A percentile compares a stretch with the other conserved stretches of the same genome.
phyloP scores from a whole-genome alignment of 164 flowering plant species.

The Cinnamomum micranthum region DNA sequence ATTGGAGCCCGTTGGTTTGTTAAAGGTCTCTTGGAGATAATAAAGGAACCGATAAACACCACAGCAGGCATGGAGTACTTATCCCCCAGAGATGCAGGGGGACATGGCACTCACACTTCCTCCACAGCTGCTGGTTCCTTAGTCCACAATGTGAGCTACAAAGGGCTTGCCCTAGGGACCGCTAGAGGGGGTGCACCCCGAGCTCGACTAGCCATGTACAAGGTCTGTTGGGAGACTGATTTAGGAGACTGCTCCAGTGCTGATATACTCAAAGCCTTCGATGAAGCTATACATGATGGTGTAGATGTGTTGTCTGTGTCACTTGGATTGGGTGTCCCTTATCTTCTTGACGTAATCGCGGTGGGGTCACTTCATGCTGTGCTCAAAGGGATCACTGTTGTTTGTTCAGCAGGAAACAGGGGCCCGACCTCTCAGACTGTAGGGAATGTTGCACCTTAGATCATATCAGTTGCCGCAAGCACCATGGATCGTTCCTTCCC shows the following conservation, averaged over 20 bases:
- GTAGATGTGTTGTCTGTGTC: conserved; percentile 28
- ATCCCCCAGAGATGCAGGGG: conserved; percentile 18
- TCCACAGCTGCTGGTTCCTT: conserved; percentile 21
- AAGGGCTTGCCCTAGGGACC: conserved; percentile 16
- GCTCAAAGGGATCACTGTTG: conserved; percentile 40
- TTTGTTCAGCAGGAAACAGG: conserved; percentile 46
- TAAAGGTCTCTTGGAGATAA: conserved; percentile 8
- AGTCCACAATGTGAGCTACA: conserved; percentile 16
- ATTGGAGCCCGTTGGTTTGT: conserved; percentile 29
- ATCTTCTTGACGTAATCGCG: conserved; percentile 31
- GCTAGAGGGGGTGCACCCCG: conserved; percentile 28
- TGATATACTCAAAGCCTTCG: conserved; percentile 26
- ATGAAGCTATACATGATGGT: conserved; percentile 28
- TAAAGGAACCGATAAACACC: background rate
- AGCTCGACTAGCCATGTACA: conserved; percentile 27
- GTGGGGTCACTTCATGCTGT: conserved; percentile 63
- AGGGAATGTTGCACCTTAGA: conserved; percentile 49
- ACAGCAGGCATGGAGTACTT: conserved; percentile 5
- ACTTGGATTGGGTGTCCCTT: conserved; percentile 14
- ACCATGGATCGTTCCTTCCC: conserved; percentile 51
- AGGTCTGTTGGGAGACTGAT: conserved; percentile 14
- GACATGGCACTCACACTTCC: conserved; percentile 27
- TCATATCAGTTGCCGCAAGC: conserved; percentile 62
- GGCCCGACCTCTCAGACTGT: conserved; percentile 37
- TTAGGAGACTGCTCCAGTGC: conserved; percentile 11